Conservation (phyloP, 116 monocot genomes). For the Phalaenopsis hybrid region DNA sequence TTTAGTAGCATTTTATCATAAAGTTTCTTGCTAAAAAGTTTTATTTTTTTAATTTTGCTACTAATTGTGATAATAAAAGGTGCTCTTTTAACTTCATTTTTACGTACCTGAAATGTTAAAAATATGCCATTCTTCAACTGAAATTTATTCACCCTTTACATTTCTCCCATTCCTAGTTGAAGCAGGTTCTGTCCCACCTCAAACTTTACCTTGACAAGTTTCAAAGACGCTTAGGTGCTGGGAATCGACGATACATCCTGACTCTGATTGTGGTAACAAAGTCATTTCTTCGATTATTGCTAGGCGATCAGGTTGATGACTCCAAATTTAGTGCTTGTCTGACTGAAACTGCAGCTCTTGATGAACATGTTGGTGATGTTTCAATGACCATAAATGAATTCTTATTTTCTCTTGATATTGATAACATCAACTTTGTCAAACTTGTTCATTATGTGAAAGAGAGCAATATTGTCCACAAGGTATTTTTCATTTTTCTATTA, state of each 20-base stretch:
- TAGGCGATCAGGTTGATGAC: conserved; percentile 17
- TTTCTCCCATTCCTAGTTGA: conserved; percentile 32
- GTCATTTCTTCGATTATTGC: conserved; percentile 49
- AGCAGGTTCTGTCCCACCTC: conserved; percentile 58
- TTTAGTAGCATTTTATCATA: neutral
- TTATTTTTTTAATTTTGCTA: neutral
- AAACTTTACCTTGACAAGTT: conserved; percentile 63
- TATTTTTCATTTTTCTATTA: conserved; percentile 16
- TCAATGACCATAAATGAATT: conserved; percentile 96
- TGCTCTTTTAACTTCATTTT: neutral
- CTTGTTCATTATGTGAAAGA: conserved; percentile 75
- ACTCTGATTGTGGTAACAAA: conserved; percentile 55
- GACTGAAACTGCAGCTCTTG: conserved; percentile 4
- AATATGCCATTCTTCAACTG: neutral
- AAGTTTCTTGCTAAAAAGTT: neutral
- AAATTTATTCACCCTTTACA: neutral
- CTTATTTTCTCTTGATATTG: conserved; percentile 88
- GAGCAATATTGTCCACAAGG: conserved; percentile 91
- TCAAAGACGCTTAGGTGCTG: conserved; percentile 50
- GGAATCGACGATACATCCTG: conserved; percentile 88
- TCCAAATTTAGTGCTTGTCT: conserved; percentile 6
- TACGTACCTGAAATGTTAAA: neutral
- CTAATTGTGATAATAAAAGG: neutral
- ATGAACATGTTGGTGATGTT: conserved; percentile 16
- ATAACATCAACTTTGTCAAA: conserved; percentile 95